phyloP scores from a whole-genome alignment of 306 rosid genomes.

The Trifolium pratense region DNA sequence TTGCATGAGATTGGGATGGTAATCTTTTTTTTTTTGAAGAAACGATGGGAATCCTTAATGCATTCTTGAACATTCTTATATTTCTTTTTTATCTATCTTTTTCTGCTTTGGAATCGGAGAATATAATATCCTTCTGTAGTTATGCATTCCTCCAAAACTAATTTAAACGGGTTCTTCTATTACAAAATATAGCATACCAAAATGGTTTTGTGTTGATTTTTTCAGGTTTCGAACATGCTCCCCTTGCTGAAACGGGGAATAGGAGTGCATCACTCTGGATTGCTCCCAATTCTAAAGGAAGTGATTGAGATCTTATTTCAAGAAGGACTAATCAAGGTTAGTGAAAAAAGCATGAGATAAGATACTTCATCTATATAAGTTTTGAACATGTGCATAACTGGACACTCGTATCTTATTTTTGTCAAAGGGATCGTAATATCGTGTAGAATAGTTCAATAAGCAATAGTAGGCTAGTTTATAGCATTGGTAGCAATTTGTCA shows the following conservation, averaged over 20 bases:
- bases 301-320: constrained; percentile 95
- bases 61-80: not conserved
- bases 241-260: constrained; percentile 98
- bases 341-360: constrained; percentile 39
- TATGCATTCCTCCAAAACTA: not conserved
- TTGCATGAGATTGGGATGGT: not conserved
- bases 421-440: not conserved
- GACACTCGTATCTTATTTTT: not conserved
- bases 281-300: constrained; percentile 97
- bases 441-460: not conserved
- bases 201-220: not conserved
- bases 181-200: constrained; percentile 3
- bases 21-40: too few species aligned
- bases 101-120: not conserved
- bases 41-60: not conserved
- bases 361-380: constrained; percentile 5
- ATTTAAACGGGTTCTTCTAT: not conserved
- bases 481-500: not conserved
- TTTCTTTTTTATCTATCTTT: not conserved
- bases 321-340: constrained; percentile 95
- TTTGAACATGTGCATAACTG: constrained; percentile 16
- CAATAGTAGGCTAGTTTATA: not conserved
- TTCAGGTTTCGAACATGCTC: constrained; percentile 84
- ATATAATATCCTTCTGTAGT: not conserved
- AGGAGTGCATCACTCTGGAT: constrained; percentile 98